phyloP scores from a whole-genome alignment of 306 rosid genomes.

The Malus sieversii region DNA sequence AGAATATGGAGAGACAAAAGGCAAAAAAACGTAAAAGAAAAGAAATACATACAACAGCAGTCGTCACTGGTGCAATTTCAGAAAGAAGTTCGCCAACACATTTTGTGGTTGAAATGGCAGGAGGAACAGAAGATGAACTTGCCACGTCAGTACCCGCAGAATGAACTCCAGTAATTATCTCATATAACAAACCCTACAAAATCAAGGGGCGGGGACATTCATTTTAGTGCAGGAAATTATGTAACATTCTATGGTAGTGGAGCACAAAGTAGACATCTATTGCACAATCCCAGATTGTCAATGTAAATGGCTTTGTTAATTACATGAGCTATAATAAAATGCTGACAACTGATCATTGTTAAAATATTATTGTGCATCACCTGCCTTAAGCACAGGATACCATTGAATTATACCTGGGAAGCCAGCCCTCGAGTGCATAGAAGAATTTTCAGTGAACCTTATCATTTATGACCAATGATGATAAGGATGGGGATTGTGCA shows the following conservation, averaged over 20 bases:
- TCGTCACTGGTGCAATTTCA: conserved; percentile 38
- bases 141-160: conserved; percentile 53
- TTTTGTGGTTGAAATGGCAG: conserved; percentile 31
- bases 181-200: conserved; percentile 55
- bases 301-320: neutral
- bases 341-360: neutral
- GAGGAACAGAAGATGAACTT: conserved; percentile 78
- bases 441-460: neutral
- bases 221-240: neutral
- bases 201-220: conserved; percentile 11
- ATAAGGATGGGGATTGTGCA: neutral
- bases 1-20: neutral
- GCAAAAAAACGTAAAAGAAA: conserved; percentile 2
- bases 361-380: neutral
- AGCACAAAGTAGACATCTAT: neutral
- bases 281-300: neutral
- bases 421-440: neutral
- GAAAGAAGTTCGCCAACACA: conserved; percentile 53
- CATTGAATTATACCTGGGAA: neutral
- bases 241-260: neutral
- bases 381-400: neutral
- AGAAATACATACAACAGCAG: conserved; percentile 28
- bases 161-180: conserved; percentile 59
- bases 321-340: neutral
- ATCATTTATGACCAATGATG: neutral